Conservation (phyloP, 1,139 yeast genomes). For the Saccharomycopsis hybrid region DNA sequence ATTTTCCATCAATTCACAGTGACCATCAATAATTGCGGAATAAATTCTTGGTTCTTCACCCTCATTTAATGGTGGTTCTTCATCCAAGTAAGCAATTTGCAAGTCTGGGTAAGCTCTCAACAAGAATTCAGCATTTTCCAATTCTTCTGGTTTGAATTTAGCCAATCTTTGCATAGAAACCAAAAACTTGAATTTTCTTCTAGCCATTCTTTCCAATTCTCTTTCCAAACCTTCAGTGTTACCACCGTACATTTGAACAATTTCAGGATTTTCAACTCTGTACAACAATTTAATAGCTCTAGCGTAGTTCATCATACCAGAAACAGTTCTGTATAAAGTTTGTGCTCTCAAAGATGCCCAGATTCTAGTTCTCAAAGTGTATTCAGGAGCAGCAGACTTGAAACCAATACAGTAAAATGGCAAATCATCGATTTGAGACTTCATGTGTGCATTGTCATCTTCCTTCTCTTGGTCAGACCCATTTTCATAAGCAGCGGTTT, state of each 20-base stretch:
- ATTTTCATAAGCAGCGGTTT: slow-evolving; percentile 79
- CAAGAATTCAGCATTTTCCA: slow-evolving; percentile 96
- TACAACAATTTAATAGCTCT: slow-evolving; percentile 95
- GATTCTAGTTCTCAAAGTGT: slow-evolving; percentile 94
- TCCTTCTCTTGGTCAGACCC: slow-evolving; percentile 66
- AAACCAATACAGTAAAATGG: slow-evolving; percentile 99
- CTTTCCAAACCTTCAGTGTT: slow-evolving; percentile 92
- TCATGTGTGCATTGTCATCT: slow-evolving; percentile 62
- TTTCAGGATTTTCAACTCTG: slow-evolving; percentile 98
- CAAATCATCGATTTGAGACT: slow-evolving; percentile 89
- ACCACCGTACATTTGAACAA: slow-evolving; percentile 97
- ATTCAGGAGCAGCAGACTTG: slow-evolving; percentile 99
- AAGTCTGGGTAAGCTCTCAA: slow-evolving; percentile 97
- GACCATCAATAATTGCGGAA: slow-evolving; percentile 97
- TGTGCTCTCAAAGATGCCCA: slow-evolving; percentile 99
- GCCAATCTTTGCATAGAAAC: slow-evolving; percentile 98
- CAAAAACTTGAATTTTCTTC: slow-evolving; percentile 95
- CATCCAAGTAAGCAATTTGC: slow-evolving; percentile 97
- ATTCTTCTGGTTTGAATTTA: slow-evolving; percentile 93
- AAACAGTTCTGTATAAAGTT: slow-evolving; percentile 95
- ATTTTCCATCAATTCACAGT: slow-evolving; percentile 94
- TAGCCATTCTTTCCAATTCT: slow-evolving; percentile 97
- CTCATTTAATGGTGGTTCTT: slow-evolving; percentile 81
- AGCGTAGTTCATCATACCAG: slow-evolving; percentile 98
- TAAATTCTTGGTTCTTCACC: slow-evolving; percentile 97